A percentile compares a stretch with the other conserved stretches of the same genome.
Conservation (phyloP, 768 basidiomycete genomes). For the Royoungia palumana region DNA sequence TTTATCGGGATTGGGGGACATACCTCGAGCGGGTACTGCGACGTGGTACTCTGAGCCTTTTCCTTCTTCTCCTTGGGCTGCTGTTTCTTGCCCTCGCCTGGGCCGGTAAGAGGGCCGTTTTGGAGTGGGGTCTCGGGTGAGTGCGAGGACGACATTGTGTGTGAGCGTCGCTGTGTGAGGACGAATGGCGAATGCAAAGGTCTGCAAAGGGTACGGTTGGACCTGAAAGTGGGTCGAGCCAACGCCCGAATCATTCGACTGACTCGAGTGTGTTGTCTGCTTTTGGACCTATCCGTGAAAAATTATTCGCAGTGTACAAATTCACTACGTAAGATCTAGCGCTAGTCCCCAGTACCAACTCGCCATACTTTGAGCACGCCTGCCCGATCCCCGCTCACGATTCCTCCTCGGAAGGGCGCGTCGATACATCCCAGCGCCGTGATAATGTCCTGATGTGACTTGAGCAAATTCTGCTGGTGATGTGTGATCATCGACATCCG, state of each 20-base stretch:
- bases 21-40: conserved; percentile 66
- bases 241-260: conserved; percentile 34
- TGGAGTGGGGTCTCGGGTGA: conserved; percentile 41
- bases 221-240: conserved; percentile 28
- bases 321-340: no score
- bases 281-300: conserved; percentile 25
- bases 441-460: conserved; percentile 87
- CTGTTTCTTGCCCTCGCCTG: conserved; percentile 34
- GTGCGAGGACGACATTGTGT: conserved; percentile 56
- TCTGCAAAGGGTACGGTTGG: conserved; percentile 16
- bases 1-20: background rate
- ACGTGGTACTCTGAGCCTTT: conserved; percentile 29
- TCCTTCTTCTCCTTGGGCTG: conserved; percentile 45
- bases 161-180: conserved; percentile 5
- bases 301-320: no score
- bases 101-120: conserved; percentile 37
- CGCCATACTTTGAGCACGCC: conserved; percentile 92
- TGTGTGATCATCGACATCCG: conserved; percentile 75
- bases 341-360: conserved; percentile 51
- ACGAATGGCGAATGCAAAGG: conserved; percentile 1
- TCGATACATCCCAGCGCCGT: conserved; percentile 85
- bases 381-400: conserved; percentile 87
- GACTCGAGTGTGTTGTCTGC: conserved; percentile 12
- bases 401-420: conserved; percentile 87
- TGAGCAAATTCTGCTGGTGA: conserved; percentile 80